Base-by-base conservation (phyloP, 805 yeast species). In the Schizosaccharomyces osmophilus region DNA sequence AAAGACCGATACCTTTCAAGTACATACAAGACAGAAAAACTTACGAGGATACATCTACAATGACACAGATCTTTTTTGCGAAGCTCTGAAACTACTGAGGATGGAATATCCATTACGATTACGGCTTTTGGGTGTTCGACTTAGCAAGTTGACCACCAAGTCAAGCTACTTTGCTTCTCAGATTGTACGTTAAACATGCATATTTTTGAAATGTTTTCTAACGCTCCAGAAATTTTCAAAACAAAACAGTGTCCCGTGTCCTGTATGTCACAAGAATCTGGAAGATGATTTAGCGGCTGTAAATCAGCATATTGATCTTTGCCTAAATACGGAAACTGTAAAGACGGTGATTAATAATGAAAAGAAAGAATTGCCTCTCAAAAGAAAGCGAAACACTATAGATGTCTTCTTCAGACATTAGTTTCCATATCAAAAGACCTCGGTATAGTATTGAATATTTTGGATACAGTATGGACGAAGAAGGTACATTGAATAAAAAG, bases 251-350 rank as follows among this genome's bases (percentile, higher is more conserved):
- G 36, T 31, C 19, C 26, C 61, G 13, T 66, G 68, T 59, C 68
- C 68, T 6, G 61, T 67, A 4, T 67, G 69, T 55, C 63, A 64
- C 9, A 61, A 55, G 9, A 19, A 39, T 5, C 48, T 66, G 2
- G 43, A 61, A 11, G 59, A 59, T 5, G 66, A 64, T 3, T 29
- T 61, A 22, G 17, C 26, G 2, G 54, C 24, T 9, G 32, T 67
- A 32, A 66, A 67, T 55, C 60, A 61, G 39, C 69, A 67, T 58
- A 62, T 67, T 32, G 69, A 67, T 60, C 62, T 63, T 64, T 67
- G 69, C 60, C 51, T 67, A 8, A 65, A 66, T 8, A 61, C 26
- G 13, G 51, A 45, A 45, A 45, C 51, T 6, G 51, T 45, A 1
- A 45, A 45, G 13, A 19, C 19, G 13, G 22, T 45, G 51, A 45